Base-by-base conservation (phyloP, 257 asterid species). In the Solanum tarijense region DNA sequence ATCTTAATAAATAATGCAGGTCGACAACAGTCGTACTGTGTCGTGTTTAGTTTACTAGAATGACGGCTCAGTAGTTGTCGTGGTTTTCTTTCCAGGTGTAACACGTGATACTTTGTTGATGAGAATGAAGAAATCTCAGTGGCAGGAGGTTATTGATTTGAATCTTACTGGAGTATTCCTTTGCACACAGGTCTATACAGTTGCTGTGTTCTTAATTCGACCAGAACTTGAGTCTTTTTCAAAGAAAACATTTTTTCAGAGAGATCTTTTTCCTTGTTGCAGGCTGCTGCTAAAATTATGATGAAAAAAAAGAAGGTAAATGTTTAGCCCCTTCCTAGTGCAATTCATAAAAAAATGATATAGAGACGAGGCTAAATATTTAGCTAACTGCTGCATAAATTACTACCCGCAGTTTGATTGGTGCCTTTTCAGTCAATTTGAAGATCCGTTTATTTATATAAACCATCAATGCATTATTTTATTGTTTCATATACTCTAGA, bases 271-370 rank as follows among this genome's bases (percentile, higher is more conserved):
- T 85, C 60, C 88, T 72, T 71, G 90, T 88, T 94, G 88, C 96
- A 96, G 98, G 99, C 97, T 39, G 99, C 98, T 84, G 98, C 99
- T 81, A 97, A 95, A 91, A 46, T 97, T 87, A 96, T 96, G 99
- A 94, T 96, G 98, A 97, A 91, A 94, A 96, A 96, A 97, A 95
- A 86, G 93, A 93, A 94, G 98, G 99, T 97, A 93, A 76, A 32
- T 71, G 9, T 9, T 29, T 29, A 43, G 84, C 14, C 16, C 65
- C 38, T 79, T 78, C 65, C 65, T 43, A 27, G 20, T 79, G 65
- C 84, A 41, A 79, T 43, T 41, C 38, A 79, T 41, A 9, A 23
- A 43, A 43, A 76, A 43, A 43, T 39, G 84, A 79, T 79, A 6
- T 75, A 27, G 84, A 25, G 38, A 34, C 66, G 20, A 79, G 25